Base-by-base conservation (phyloP, 2,329 filamentous ascomycete species). In the Alternaria viburni region DNA sequence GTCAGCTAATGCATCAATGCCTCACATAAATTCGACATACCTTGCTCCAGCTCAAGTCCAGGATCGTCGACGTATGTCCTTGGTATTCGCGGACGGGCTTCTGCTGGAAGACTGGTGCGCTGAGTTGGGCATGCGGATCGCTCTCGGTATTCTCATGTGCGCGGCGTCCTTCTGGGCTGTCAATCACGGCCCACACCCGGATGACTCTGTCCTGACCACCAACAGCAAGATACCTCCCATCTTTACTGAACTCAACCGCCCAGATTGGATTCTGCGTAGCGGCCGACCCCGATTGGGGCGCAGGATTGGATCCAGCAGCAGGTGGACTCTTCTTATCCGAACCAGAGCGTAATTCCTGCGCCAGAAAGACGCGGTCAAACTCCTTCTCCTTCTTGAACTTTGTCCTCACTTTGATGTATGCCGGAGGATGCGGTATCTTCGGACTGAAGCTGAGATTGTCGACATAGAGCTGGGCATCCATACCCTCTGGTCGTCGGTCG, bases 11-110 rank as follows among this genome's bases (percentile, higher is more conserved):
- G 28, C n/a, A 13, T 12, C 2, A 9, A 10, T 2, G 23, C 3
- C 44, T 21, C 28, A 5, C 3, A 12, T 13, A 12, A 54, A 10
- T 13, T 6, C 13, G n/a, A 63, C 62, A 57, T 58, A 87, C 86
- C 81, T 98, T 99, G 83, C 95, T 98, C 96, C 96, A 99, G 78
- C 93, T 97, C 63, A 99, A 80, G 76, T 97, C 95, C 68, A 99
- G 82, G 6, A 99, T 89, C 70, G 96, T 94, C 15, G 91, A 90
- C 0, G 88, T 90, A 76, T 99, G 96, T 5, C 93, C 94, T 57
- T 87, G 83, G 68, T 96, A 97, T 74, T 97, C 91, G 59, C 90
- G 87, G 10, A 92, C 79, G 0, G 94, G 92, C 73, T 92, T 91
- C 54, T 88, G 88, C 67, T 89, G 89, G 76, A 99, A 98, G 1